A percentile compares a stretch with the other conserved stretches of the same genome.
These are phyloP conservation scores for Salvia miltiorrhiza DNA, from an alignment of 257 asterid species.

Conservation along the genomic window DNA sequence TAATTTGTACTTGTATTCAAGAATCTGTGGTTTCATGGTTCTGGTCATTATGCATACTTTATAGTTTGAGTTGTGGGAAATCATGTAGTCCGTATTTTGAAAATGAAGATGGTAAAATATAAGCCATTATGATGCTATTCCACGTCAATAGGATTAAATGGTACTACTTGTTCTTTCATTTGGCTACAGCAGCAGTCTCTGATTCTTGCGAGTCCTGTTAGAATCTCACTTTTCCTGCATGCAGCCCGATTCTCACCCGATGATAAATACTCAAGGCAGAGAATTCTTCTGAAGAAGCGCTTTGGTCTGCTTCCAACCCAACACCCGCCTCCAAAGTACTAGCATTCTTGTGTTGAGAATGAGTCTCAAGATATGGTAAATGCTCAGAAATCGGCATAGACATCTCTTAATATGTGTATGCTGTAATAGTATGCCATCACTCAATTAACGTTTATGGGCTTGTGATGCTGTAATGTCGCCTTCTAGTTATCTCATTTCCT, in stretches of 20 bases:
- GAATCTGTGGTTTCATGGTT: too few species aligned
- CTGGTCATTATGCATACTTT: too few species aligned
- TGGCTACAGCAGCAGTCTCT: background rate
- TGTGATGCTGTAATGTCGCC: background rate
- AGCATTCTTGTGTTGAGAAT: background rate
- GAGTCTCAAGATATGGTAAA: background rate
- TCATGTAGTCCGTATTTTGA: too few species aligned
- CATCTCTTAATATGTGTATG: background rate
- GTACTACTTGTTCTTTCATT: background rate
- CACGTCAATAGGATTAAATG: background rate
- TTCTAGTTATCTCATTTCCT: background rate
- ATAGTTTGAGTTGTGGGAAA: too few species aligned
- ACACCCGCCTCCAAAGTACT: conserved; percentile 60
- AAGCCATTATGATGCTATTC: too few species aligned
- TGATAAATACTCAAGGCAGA: conserved; percentile 80
- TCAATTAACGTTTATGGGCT: background rate
- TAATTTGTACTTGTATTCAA: too few species aligned
- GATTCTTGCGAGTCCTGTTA: background rate
- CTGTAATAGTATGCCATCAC: background rate
- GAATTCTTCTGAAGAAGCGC: conserved; percentile 77
- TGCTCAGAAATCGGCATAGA: background rate
- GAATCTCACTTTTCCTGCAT: background rate
- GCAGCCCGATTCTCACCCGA: conserved; percentile 95
- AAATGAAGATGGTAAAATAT: too few species aligned
- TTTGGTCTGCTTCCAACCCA: conserved; percentile 88